A percentile compares a stretch with the other conserved stretches of the same genome.
Conservation (phyloP, 495 filamentous ascomycete species). For the Neurospora intermedia region DNA sequence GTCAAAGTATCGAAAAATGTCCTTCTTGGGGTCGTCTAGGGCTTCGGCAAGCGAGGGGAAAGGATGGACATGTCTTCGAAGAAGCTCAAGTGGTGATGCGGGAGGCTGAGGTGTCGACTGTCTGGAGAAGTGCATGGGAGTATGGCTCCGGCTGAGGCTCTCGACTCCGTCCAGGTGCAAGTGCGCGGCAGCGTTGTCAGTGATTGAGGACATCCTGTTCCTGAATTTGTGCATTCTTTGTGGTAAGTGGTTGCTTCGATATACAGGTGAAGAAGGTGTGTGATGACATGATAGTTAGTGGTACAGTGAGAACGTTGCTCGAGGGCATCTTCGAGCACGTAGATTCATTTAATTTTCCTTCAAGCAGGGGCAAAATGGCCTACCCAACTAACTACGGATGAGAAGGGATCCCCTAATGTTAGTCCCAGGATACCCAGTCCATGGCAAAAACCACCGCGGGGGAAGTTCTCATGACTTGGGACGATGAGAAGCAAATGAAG, state of each 20-base stretch:
- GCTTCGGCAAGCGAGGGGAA: not conserved
- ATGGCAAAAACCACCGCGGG: too few species aligned
- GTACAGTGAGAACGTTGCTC: not conserved
- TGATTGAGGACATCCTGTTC: not conserved
- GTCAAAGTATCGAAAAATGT: slow-evolving; percentile 26
- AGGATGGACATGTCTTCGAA: not conserved
- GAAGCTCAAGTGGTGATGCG: not conserved
- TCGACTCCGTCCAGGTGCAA: not conserved
- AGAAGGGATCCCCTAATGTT: not conserved
- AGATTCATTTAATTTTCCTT: not conserved
- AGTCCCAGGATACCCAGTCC: not conserved
- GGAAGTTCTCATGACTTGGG: not conserved
- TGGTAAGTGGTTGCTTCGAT: not conserved
- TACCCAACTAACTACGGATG: not conserved
- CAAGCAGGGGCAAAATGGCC: not conserved
- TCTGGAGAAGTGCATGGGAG: not conserved
- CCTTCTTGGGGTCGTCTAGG: not conserved
- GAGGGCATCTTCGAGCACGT: not conserved
- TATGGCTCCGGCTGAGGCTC: not conserved
- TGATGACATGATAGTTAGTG: not conserved
- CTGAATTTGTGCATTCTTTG: not conserved
- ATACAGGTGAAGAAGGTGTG: not conserved
- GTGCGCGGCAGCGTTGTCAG: not conserved
- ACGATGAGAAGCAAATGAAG: not conserved
- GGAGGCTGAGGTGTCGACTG: not conserved